phyloP scores from a whole-genome alignment of 768 basidiomycete genomes.

The Rhodotorula graminis region DNA sequence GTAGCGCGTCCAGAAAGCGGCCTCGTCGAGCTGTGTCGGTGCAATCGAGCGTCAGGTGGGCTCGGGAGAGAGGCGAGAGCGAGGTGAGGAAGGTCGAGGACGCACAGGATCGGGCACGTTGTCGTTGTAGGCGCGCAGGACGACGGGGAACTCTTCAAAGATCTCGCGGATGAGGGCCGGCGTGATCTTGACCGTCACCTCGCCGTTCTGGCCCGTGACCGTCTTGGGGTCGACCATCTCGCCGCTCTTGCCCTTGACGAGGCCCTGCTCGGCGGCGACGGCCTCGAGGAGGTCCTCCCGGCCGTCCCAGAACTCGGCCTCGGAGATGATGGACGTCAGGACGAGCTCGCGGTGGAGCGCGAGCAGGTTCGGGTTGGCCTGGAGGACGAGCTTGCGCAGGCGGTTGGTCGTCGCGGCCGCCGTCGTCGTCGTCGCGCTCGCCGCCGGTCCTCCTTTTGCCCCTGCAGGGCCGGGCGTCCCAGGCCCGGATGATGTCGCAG shows the following conservation, averaged over 20 bases:
- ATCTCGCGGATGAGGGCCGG: constrained; percentile 90
- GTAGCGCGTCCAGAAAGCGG: constrained; percentile 93
- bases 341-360: constrained; percentile 83
- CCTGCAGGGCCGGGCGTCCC: background rate
- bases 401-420: constrained; percentile 1
- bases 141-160: constrained; percentile 95
- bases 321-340: constrained; percentile 73
- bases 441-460: no score
- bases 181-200: constrained; percentile 83
- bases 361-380: constrained; percentile 9
- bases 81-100: background rate
- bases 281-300: constrained; percentile 61
- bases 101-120: constrained; percentile 81
- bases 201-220: constrained; percentile 73
- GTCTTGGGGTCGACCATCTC: constrained; percentile 84
- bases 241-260: constrained; percentile 63
- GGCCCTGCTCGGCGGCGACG: constrained; percentile 21
- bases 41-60: background rate
- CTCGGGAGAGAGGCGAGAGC: no score
- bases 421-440: no score
- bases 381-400: constrained; percentile 28
- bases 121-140: constrained; percentile 83
- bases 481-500: background rate
- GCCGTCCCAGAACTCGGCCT: constrained; percentile 96
- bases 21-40: constrained; percentile 67